Base-by-base conservation (phyloP, 202 grass and related monocot species). In the Brachypodium distachyon region DNA sequence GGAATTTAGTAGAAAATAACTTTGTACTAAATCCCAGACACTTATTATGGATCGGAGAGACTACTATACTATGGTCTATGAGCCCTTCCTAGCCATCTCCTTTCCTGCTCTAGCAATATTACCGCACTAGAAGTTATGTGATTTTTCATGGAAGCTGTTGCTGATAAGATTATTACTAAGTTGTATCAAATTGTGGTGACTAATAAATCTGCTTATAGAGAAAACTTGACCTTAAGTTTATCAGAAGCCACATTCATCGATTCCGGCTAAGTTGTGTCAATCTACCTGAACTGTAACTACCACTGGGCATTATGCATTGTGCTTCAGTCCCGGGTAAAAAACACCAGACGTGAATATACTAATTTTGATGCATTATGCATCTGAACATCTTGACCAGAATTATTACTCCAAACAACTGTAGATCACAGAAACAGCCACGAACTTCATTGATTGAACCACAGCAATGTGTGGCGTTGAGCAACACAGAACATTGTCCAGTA, bases 401-500 rank as follows among this genome's bases (percentile, higher is more conserved):
- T 36, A 9, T 33, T 25, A 16, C 39, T 67, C 23, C 7, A n/a
- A 67, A 68, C 38, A 29, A 29, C 2, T 27, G 27, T 61, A 47
- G 49, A 71, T 49, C 28, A 11, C 33, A 80, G 54, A 53, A 77
- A 12, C 38, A 36, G 18, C 17, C 29, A 64, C 21, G 2, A 59
- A 48, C 41, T 46, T 31, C 23, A 46, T 40, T 77, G 52, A 71
- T 77, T 3, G 69, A 83, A 63, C 70, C 21, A 80, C 54, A 41
- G 19, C 9, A 76, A 42, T 63, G 62, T 62, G 38, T 58, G 67
- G 61, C 72, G 14, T 59, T 73, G 40, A 39, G 61, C 63, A 84
- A 80, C 76, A 70, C 62, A 41, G 4, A 69, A 74, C 50, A 79
- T 43, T 67, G 60, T 55, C 28, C 57, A 67, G 17, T 36, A 40